Percentiles rank a stretch among this genome's conserved stretches.
Evolutionary conservation across 768 basidiomycete genomes (phyloP).

Genomic region (Leucosporidium creatinivorum): DNA sequence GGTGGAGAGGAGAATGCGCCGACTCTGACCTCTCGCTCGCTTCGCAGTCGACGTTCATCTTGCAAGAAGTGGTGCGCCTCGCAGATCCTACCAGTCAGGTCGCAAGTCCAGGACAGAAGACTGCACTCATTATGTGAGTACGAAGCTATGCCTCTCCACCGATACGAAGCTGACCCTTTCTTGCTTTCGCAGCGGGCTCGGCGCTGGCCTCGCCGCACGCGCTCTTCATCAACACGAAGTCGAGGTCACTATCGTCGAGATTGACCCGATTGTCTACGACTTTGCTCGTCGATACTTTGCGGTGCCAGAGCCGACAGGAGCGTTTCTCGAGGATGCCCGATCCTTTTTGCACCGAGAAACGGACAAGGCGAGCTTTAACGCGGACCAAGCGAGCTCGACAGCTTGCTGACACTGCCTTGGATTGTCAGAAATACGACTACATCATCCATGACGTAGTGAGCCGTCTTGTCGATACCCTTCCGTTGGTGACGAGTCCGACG

Average conservation of each 20-base stretch:
- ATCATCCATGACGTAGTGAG: slow-evolving; percentile 70
- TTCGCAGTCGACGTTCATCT: too few relatives aligned
- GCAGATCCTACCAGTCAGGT: too few relatives aligned
- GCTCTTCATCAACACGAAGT: slow-evolving; percentile 64
- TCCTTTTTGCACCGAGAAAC: slow-evolving; percentile 49
- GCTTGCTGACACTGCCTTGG: neutral
- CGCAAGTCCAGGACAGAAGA: too few relatives aligned
- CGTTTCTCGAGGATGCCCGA: slow-evolving; percentile 73
- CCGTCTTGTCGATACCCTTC: neutral
- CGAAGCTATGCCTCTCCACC: too few relatives aligned
- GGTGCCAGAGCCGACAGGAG: slow-evolving; percentile 53
- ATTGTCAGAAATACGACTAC: slow-evolving; percentile 35
- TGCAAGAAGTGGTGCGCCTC: too few relatives aligned
- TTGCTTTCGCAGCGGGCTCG: too few relatives aligned
- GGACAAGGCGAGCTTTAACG: slow-evolving; percentile 37
- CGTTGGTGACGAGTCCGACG: neutral
- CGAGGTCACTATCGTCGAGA: slow-evolving; percentile 76
- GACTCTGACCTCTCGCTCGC: too few relatives aligned
- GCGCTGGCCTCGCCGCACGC: slow-evolving; percentile 73
- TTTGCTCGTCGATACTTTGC: slow-evolving; percentile 74
- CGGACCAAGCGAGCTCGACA: neutral
- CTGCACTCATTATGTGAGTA: too few relatives aligned
- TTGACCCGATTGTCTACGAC: slow-evolving; percentile 81
- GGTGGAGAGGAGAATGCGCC: too few relatives aligned
- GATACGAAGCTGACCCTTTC: too few relatives aligned